Evolutionary conservation across 1,284 basidiomycete species (phyloP).

Genomic region (Heterobasidion occidentale): DNA sequence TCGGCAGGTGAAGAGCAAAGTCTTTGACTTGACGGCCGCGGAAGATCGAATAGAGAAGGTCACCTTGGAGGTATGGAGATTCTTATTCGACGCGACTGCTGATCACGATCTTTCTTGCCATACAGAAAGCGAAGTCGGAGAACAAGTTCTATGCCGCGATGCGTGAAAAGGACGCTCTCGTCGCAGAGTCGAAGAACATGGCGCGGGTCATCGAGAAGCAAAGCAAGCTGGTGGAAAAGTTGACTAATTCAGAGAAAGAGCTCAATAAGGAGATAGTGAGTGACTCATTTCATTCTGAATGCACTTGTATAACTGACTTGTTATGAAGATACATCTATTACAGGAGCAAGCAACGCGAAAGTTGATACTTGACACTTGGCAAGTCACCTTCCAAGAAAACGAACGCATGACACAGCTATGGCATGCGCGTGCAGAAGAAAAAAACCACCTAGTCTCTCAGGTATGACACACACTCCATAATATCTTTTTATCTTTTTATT

Average conservation of each 20-base stretch:
- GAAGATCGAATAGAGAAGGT: slow-evolving; percentile 72
- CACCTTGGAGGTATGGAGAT: slow-evolving; percentile 49
- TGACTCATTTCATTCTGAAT: too few relatives aligned
- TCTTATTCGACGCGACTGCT: not conserved
- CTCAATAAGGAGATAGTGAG: not conserved
- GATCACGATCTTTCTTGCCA: not conserved
- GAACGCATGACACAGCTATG: too few relatives aligned
- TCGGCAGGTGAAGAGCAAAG: slow-evolving; percentile 75
- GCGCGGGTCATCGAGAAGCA: not conserved
- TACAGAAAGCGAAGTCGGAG: slow-evolving; percentile 64
- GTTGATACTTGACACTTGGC: too few relatives aligned
- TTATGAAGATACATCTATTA: too few relatives aligned
- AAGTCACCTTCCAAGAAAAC: too few relatives aligned
- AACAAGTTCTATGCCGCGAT: slow-evolving; percentile 1
- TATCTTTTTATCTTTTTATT: too few relatives aligned
- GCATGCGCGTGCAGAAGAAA: too few relatives aligned
- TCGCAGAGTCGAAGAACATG: not conserved
- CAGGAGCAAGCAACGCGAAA: too few relatives aligned
- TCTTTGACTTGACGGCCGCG: slow-evolving; percentile 69
- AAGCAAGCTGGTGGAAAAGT: not conserved
- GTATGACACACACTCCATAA: too few relatives aligned
- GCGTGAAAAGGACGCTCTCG: not conserved
- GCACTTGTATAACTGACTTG: too few relatives aligned
- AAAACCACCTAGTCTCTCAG: too few relatives aligned
- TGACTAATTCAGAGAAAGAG: not conserved